A percentile compares a stretch with the other conserved stretches of the same genome.
Conservation (phyloP, 192 early-diverging fungal species). For the Jimgerdemannia lactiflua region DNA sequence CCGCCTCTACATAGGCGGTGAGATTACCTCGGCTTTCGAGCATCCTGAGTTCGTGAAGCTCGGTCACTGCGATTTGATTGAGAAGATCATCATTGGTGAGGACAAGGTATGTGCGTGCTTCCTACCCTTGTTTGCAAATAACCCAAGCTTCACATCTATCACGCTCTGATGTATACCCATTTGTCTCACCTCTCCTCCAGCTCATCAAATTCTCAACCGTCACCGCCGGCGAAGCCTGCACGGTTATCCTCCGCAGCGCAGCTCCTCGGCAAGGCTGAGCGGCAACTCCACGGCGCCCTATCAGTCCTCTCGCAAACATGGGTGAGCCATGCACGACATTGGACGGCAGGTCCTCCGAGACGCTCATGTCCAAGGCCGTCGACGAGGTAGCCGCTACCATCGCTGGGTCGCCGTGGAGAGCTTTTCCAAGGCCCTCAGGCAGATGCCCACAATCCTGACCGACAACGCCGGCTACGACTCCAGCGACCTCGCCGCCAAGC, state of each 20-base stretch:
- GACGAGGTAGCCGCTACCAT: constrained; percentile 90
- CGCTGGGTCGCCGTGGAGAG: constrained; percentile 93
- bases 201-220: constrained; percentile 97
- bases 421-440: constrained; percentile 91
- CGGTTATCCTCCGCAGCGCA: constrained; percentile 98
- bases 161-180: neutral
- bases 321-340: constrained; percentile 91
- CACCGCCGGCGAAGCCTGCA: constrained; percentile 95
- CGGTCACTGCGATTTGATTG: constrained; percentile 94
- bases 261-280: constrained; percentile 95
- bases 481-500: constrained; percentile 86
- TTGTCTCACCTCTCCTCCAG: constrained; percentile 14
- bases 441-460: constrained; percentile 96
- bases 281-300: constrained; percentile 95
- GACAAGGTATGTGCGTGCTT: constrained; percentile 56
- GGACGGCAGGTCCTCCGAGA: constrained; percentile 96
- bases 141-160: neutral
- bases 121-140: neutral
- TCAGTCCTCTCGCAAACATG: constrained; percentile 93
- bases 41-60: constrained; percentile 95
- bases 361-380: constrained; percentile 96
- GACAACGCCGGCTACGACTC: constrained; percentile 98
- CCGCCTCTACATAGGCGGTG: constrained; percentile 56
- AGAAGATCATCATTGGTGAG: constrained; percentile 99
- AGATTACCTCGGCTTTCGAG: constrained; percentile 98